Evolutionary conservation across 1,284 basidiomycete species (phyloP), one percentile per base, ranked within the genome.

Genomic region (Rhodotorula glutinis): DNA sequence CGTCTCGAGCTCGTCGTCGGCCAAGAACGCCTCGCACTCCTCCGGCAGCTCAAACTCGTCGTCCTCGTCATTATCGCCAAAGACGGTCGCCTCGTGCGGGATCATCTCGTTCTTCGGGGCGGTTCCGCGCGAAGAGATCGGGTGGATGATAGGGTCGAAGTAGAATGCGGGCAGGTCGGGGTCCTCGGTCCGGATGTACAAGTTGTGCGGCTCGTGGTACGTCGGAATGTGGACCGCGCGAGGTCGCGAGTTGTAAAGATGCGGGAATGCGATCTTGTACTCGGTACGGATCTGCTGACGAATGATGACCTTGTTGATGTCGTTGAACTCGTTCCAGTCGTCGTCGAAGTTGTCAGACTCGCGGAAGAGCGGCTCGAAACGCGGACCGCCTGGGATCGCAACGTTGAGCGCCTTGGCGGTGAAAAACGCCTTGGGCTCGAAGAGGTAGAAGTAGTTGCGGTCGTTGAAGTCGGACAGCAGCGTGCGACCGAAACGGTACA

Each of bases 131-230:
- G 92, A 83, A 16, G 93, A 95, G 74, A 97, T 90, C 17, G 92
- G 93, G 67, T 76, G 71, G 80, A 99, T 95, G 70, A 98, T 86
- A 0, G 96, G 95, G 79, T 98, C 96, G 77, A 96, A 99, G 82
- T 98, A 98, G 83, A 99, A 99, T 0, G 96, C 92, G n/a, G 96
- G 96, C 29, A 98, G 84, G 80, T 99, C 94, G 44, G 96, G 96
- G 78, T 98, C 95, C 73, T 99, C 96, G 29, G 95, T 97, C 67
- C 94, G 91, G 79, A 99, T 97, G 81, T 96, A 99, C 65, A 98
- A 92, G 75, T 91, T 98, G 83, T 98, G 98, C 25, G 93, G 91
- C 57, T 85, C 85, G 78, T 99, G 96, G 79, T 98, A 98, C 10
- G 88, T 84, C 25, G 91, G 90, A 65, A 98, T 90, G 64, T 87